Evolutionary conservation across 1,139 yeast species (phyloP).

Genomic region (Entelexis paramagnoliae): DNA sequence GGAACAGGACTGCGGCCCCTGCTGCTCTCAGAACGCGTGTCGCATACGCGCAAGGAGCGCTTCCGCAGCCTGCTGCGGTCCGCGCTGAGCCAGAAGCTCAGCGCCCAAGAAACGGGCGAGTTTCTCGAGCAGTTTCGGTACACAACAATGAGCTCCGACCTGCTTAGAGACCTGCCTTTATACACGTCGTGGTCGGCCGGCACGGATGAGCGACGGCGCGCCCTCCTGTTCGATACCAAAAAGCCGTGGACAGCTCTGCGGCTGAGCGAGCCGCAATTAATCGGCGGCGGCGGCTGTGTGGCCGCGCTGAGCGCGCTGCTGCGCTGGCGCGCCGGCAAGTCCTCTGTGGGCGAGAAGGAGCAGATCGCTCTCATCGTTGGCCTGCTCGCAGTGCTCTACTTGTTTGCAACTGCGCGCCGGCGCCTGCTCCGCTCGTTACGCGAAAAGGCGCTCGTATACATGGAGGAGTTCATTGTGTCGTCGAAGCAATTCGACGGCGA

Average conservation of each 20-base stretch:
- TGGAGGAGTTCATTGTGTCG: slow-evolving; percentile 27
- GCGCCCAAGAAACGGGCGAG: slow-evolving; percentile 28
- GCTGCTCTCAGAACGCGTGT: background rate
- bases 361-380: slow-evolving; percentile 25
- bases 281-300: slow-evolving; percentile 34
- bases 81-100: slow-evolving; percentile 27
- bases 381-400: slow-evolving; percentile 27
- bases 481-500: slow-evolving; percentile 30
- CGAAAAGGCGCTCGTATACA: slow-evolving; percentile 28
- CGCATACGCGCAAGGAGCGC: slow-evolving; percentile 15
- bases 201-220: slow-evolving; percentile 20
- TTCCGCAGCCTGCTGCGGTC: slow-evolving; percentile 25
- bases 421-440: slow-evolving; percentile 31
- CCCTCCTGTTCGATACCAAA: slow-evolving; percentile 22
- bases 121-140: slow-evolving; percentile 41
- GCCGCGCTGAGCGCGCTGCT: slow-evolving; percentile 31
- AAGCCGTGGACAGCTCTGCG: slow-evolving; percentile 30
- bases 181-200: slow-evolving; percentile 19
- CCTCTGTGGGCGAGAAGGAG: slow-evolving; percentile 16
- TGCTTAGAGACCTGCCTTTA: slow-evolving; percentile 31
- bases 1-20: slow-evolving; percentile 5
- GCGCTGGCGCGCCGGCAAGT: slow-evolving; percentile 24
- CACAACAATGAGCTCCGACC: slow-evolving; percentile 36
- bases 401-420: slow-evolving; percentile 32
- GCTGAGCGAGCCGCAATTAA: slow-evolving; percentile 26